Percentiles rank a stretch among this genome's conserved stretches.
Conservation (phyloP, 108 stramenopile species). For the Conticribra weissflogii region DNA sequence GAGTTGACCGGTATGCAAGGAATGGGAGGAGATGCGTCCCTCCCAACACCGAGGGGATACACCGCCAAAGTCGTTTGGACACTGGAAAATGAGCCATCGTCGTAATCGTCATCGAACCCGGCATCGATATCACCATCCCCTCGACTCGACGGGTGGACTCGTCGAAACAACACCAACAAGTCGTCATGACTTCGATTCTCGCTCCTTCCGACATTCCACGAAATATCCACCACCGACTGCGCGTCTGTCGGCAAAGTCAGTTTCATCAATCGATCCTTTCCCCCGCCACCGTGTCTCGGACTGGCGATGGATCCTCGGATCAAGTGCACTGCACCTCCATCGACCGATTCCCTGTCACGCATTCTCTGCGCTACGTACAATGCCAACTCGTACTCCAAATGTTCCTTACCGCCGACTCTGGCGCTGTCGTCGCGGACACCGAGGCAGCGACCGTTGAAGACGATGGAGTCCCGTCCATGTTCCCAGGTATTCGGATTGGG, state of each 20-base stretch:
- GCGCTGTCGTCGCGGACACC: conserved; percentile 1
- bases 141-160: neutral
- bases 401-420: too few relatives aligned
- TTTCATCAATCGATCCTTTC: conserved; percentile 5
- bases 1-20: conserved; percentile 20
- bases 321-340: conserved; percentile 6
- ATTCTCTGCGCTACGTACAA: conserved; percentile 5
- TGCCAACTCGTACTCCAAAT: conserved; percentile 40
- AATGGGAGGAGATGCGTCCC: conserved; percentile 4
- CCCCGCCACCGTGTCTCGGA: neutral
- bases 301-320: conserved; percentile 7
- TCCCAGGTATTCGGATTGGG: conserved; percentile 15
- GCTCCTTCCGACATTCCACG: conserved; percentile 14
- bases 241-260: conserved; percentile 15
- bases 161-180: conserved; percentile 31
- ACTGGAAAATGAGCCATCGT: neutral
- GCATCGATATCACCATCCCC: too few relatives aligned
- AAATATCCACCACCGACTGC: conserved; percentile 26
- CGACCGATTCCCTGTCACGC: neutral
- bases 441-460: neutral
- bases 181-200: too few relatives aligned
- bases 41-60: conserved; percentile 11
- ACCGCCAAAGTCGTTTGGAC: conserved; percentile 9
- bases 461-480: conserved; percentile 10
- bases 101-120: neutral